Evolutionary conservation across 257 asterid genomes (phyloP).

Genomic region (Ilex asprella): DNA sequence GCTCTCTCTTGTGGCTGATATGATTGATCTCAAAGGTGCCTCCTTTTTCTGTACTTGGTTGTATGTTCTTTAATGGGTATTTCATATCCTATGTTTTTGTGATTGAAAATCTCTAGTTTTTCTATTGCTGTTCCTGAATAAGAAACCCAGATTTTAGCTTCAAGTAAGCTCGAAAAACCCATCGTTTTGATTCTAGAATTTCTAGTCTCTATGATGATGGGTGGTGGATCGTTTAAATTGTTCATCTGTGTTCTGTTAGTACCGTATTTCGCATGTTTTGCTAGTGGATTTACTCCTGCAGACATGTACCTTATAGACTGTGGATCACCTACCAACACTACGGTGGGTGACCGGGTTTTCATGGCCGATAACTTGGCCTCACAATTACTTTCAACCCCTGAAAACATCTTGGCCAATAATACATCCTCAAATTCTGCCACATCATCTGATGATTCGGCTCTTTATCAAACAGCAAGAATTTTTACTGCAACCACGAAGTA

Average conservation of each 20-base stretch:
- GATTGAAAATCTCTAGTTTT: constrained; percentile 8
- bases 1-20: constrained; percentile 19
- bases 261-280: constrained; percentile 21
- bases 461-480: constrained; percentile 37
- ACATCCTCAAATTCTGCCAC: constrained; percentile 19
- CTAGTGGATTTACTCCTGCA: constrained; percentile 30
- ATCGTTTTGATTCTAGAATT: constrained; percentile 2
- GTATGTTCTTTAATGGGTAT: constrained; percentile 23
- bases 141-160: neutral
- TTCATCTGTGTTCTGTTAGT: constrained; percentile 13
- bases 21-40: constrained; percentile 32
- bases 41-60: constrained; percentile 13
- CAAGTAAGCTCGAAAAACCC: neutral
- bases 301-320: constrained; percentile 33
- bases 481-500: constrained; percentile 25
- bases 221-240: constrained; percentile 11
- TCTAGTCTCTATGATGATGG: constrained; percentile 19
- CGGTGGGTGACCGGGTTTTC: constrained; percentile 21
- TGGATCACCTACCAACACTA: constrained; percentile 31
- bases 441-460: constrained; percentile 12
- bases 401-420: constrained; percentile 24
- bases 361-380: constrained; percentile 34
- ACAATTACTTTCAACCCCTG: constrained; percentile 25
- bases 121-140: neutral
- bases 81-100: constrained; percentile 2